A percentile compares a stretch with the other conserved stretches of the same genome.
Evolutionary conservation across 352 stramenopile species (phyloP).

Genomic region (Phytophthora palmivora): DNA sequence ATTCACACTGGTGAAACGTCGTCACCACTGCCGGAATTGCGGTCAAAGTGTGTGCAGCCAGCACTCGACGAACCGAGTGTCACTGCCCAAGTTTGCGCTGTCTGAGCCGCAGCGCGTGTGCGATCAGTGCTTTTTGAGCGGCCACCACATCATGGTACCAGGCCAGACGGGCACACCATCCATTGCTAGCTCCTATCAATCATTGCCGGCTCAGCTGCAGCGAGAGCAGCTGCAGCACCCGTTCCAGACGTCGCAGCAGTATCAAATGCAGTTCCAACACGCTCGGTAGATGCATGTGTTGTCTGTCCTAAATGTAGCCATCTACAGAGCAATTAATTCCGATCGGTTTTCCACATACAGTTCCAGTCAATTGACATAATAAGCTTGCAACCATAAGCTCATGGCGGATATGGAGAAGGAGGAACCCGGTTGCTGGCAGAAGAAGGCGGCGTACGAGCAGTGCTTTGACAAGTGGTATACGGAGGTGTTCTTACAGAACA

Average conservation of each 20-base stretch:
- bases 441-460: slow-evolving; percentile 80
- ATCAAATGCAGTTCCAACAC: slow-evolving; percentile 45
- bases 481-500: slow-evolving; percentile 84
- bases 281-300: slow-evolving; percentile 30
- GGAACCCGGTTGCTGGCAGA: slow-evolving; percentile 70
- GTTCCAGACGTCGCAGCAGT: slow-evolving; percentile 42
- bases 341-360: slow-evolving; percentile 37
- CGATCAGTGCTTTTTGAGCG: slow-evolving; percentile 81
- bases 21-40: slow-evolving; percentile 86
- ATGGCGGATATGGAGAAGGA: slow-evolving; percentile 41
- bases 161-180: slow-evolving; percentile 39
- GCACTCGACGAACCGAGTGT: slow-evolving; percentile 82
- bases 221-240: slow-evolving; percentile 41
- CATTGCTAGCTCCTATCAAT: slow-evolving; percentile 51
- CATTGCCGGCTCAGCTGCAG: slow-evolving; percentile 44
- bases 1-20: slow-evolving; percentile 78
- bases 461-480: slow-evolving; percentile 92
- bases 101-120: slow-evolving; percentile 79
- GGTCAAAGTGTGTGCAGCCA: slow-evolving; percentile 76
- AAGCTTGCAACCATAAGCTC: slow-evolving; percentile 8
- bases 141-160: slow-evolving; percentile 57
- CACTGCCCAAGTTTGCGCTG: slow-evolving; percentile 76
- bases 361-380: slow-evolving; percentile 13
- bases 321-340: slow-evolving; percentile 31
- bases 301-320: slow-evolving; percentile 27